Evolutionary conservation across 352 stramenopile genomes (phyloP).

Genomic region (Lagenidium giganteum): DNA sequence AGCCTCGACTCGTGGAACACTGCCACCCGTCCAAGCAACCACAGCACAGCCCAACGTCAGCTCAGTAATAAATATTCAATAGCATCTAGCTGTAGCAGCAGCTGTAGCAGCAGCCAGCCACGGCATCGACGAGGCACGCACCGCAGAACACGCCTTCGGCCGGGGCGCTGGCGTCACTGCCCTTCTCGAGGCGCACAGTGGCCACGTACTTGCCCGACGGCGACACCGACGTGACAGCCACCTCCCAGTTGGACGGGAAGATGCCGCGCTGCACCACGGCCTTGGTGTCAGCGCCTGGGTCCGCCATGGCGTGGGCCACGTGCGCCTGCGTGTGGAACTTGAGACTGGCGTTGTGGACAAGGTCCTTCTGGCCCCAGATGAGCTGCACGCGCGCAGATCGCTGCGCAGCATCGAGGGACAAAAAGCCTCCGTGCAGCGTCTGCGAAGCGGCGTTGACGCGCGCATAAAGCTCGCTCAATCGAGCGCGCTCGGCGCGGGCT

Average conservation of each 20-base stretch:
- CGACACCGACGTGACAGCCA: slow-evolving; percentile 44
- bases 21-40: slow-evolving; percentile 7
- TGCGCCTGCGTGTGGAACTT: slow-evolving; percentile 59
- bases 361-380: slow-evolving; percentile 54
- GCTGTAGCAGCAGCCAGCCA: no score
- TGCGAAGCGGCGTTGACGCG: slow-evolving; percentile 43
- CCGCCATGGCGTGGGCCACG: slow-evolving; percentile 17
- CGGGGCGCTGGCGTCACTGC: slow-evolving; percentile 8
- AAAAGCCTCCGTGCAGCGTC: slow-evolving; percentile 39
- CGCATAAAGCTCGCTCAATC: slow-evolving; percentile 37
- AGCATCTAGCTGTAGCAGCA: no score
- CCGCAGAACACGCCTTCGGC: slow-evolving; percentile 44
- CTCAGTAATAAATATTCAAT: slow-evolving; percentile 1
- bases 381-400: slow-evolving; percentile 37
- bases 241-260: slow-evolving; percentile 36
- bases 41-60: not conserved
- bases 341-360: slow-evolving; percentile 43
- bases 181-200: slow-evolving; percentile 52
- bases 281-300: no score
- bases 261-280: slow-evolving; percentile 22
- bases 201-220: slow-evolving; percentile 45
- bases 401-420: slow-evolving; percentile 17
- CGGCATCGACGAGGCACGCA: slow-evolving; percentile 2
- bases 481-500: slow-evolving; percentile 19
- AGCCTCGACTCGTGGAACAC: slow-evolving; percentile 40